Evolutionary conservation across 2,329 filamentous ascomycete species (phyloP), one percentile per base, ranked within the genome.

Genomic region (Penicillium thymicola): DNA sequence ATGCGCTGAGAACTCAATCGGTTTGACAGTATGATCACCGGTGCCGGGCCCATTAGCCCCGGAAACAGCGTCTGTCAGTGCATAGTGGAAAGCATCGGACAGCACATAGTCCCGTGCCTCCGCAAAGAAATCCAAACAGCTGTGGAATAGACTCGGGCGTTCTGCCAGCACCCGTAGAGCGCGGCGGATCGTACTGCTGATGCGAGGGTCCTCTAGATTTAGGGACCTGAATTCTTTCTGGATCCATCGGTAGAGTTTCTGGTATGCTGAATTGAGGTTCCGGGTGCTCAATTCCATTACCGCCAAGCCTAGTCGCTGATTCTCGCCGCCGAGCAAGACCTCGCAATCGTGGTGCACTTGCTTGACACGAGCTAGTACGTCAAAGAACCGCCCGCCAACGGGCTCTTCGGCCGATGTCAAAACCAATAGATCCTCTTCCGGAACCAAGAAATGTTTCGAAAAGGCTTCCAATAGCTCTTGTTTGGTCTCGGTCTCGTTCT

Each of bases 181-280:
- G 54, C 87, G 85, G 50, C 93, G 85, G 59, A 99, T 92, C 0
- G 90, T 87, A 21, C 87, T 83, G 69, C 89, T 92, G 71, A 97
- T 92, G 67, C 96, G 92, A 0, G 92, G 92, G 64, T 95, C 96
- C 69, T 99, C 94, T 9, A 97, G 82, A 70, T 97, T 95, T 49
- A 97, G 77, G 0, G 87, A 88, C 72, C 92, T 96, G 76, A 99
- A 95, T 67, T 97, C 92, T 57, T 89, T 87, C 71, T 97, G 92
- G 21, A 96, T 87, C 93, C 93, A 99, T 66, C 90, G 87, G 75
- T 96, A 97, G 3, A 99, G 82, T 71, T 97, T 99, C 70, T 99
- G 93, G 66, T 94, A 99, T 5, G 90, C 93, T 16, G 87, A 82
- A 67, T 96, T 94, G 48, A 99, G 82, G 59, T 90, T 86, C 57